Base-by-base conservation (phyloP, 768 basidiomycete species). In the Lactarius trivialis region DNA sequence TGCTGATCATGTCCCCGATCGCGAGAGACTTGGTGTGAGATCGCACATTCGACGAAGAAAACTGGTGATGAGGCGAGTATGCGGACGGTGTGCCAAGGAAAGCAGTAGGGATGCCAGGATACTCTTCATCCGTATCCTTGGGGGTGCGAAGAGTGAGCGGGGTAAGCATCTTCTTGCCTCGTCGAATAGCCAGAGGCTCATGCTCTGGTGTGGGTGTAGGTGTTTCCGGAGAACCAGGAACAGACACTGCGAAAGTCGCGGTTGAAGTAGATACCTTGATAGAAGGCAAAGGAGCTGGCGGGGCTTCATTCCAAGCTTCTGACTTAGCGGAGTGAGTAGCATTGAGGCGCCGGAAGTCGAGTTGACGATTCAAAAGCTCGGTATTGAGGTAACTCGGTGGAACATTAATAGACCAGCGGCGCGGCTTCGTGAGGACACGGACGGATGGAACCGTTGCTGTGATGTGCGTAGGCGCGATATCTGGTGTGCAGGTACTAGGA, bases 81-180 rank as follows among this genome's bases (percentile, higher is more conserved):
- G 68, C 58, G 7, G 71, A 66, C 0, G 75, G 70, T 4, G 77
- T 76, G 15, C 77, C 75, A 15, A 73, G 70, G 69, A 79, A 79
- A 7, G 78, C 75, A 17, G 74, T 76, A 7, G 78, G 78, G 15
- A 79, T 76, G 56, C 73, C 74, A 24, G 78, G 78, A 59, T 79
- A 79, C 7, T 67, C 56, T 43, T 68, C 70, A 21, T 50, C 11
- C 63, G 61, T 52, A 69, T 61, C 49, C 67, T 65, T 39, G 60
- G 67, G 43, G 36, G 48, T 19, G 50, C 63, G 51, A 59, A 73
- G 60, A 65, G 60, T 58, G 58, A 74, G 73, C 41, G 78, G 64
- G 21, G 66, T 53, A 24, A 71, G 74, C 4, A 73, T 61, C 37
- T 71, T 69, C 68, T 72, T 71, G 48, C 78, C 78, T 36, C 78